A percentile compares a stretch with the other conserved stretches of the same genome.
Evolutionary conservation across 2,329 filamentous ascomycete species (phyloP).

Genomic region (Pseudogymnoascus sp.): DNA sequence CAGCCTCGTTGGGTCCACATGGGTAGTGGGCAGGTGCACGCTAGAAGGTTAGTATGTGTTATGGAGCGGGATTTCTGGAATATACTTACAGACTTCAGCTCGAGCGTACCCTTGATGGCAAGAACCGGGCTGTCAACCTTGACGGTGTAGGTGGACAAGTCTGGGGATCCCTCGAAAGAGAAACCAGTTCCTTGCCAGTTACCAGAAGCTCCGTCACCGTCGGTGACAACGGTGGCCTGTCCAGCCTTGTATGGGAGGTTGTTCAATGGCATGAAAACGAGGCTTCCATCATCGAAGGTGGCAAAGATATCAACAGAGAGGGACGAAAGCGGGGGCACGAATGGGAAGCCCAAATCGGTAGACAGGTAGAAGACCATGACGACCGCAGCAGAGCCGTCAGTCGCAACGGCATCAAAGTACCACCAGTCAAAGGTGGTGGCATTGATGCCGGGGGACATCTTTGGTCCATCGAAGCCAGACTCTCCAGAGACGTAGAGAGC

Average conservation of each 20-base stretch:
- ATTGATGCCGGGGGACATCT: slow-evolving; percentile 19
- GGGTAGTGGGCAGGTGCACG: slow-evolving; percentile 24
- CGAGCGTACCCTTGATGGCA: slow-evolving; percentile 16
- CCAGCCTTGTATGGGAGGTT: slow-evolving; percentile 1
- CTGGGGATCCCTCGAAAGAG: slow-evolving; percentile 14
- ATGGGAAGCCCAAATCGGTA: slow-evolving; percentile 32
- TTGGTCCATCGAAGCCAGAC: slow-evolving; percentile 17
- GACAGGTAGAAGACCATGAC: slow-evolving; percentile 30
- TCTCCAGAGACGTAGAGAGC: neutral
- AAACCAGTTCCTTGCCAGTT: slow-evolving; percentile 15
- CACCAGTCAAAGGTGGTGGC: slow-evolving; percentile 32
- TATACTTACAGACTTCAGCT: slow-evolving; percentile 11
- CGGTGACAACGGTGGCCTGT: slow-evolving; percentile 12
- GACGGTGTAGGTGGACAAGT: slow-evolving; percentile 15
- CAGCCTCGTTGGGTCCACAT: slow-evolving; percentile 19
- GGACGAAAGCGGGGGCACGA: slow-evolving; percentile 14
- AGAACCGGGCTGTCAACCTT: slow-evolving; percentile 14
- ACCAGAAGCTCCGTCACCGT: slow-evolving; percentile 13
- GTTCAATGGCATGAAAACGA: neutral
- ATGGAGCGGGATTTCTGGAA: neutral
- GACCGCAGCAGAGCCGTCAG: slow-evolving; percentile 23
- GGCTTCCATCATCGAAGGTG: slow-evolving; percentile 16
- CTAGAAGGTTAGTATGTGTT: neutral
- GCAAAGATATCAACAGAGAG: slow-evolving; percentile 13
- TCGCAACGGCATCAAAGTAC: slow-evolving; percentile 34